Evolutionary conservation across 768 basidiomycete genomes (phyloP).

Genomic region (Mycena indigotica): DNA sequence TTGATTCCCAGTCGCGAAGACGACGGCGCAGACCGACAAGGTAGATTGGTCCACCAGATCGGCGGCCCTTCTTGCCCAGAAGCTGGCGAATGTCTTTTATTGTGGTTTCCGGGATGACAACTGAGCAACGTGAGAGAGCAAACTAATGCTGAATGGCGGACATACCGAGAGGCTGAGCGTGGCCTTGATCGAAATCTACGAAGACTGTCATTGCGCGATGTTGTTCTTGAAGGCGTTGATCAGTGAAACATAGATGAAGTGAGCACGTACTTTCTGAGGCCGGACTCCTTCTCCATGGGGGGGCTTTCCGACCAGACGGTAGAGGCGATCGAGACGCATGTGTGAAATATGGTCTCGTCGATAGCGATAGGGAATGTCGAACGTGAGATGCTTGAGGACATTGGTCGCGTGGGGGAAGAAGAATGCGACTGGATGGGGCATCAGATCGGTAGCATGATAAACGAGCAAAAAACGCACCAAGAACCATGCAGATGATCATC

Average conservation of each 20-base stretch:
- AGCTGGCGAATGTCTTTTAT: not conserved
- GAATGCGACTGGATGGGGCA: not conserved
- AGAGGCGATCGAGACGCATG: slow-evolving; percentile 3
- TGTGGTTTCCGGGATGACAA: not conserved
- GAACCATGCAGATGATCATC: not conserved
- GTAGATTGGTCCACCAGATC: not conserved
- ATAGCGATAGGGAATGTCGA: slow-evolving; percentile 1
- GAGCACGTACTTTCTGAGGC: not conserved
- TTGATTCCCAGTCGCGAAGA: not conserved
- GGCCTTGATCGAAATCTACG: not conserved
- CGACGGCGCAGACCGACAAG: not conserved
- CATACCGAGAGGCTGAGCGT: not conserved
- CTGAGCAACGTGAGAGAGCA: not conserved
- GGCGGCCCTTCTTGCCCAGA: not conserved
- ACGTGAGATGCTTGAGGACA: not conserved
- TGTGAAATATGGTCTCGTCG: slow-evolving; percentile 4
- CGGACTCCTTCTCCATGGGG: not conserved
- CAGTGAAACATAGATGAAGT: not conserved
- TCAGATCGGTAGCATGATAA: not conserved
- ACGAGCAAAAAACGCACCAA: not conserved
- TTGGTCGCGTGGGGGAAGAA: slow-evolving; percentile 1
- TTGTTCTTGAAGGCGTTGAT: not conserved
- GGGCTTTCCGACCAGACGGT: not conserved
- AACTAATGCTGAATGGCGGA: not conserved
- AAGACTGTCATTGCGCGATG: not conserved